These are phyloP conservation scores for Rasamsonia emersonii DNA, from an alignment of 2,329 filamentous ascomycete genomes.

Conservation along the genomic window DNA sequence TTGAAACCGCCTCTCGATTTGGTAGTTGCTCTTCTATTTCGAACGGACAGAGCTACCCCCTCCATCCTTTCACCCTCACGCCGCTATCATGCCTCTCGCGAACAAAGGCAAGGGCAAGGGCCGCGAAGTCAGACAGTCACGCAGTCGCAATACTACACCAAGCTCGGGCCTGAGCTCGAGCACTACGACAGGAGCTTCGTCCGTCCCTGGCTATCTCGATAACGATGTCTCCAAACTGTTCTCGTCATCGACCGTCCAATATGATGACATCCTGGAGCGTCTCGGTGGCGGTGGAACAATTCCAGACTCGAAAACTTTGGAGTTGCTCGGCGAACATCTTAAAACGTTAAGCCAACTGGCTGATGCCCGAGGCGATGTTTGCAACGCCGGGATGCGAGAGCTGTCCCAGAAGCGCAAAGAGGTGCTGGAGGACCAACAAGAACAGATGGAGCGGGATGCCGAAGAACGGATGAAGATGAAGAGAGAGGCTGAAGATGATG, in stretches of 20 bases:
- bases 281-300: slow-evolving; percentile 41
- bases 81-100: slow-evolving; percentile 35
- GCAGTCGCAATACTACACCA: slow-evolving; percentile 57
- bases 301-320: slow-evolving; percentile 39
- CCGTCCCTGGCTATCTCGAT: slow-evolving; percentile 46
- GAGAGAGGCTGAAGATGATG: slow-evolving; percentile 36
- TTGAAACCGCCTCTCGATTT: too few relatives aligned
- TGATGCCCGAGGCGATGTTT: slow-evolving; percentile 48
- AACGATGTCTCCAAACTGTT: slow-evolving; percentile 43
- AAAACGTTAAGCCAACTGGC: slow-evolving; percentile 50
- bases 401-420: slow-evolving; percentile 51
- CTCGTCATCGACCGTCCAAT: slow-evolving; percentile 40
- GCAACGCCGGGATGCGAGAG: slow-evolving; percentile 52
- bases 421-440: slow-evolving; percentile 43
- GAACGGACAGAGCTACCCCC: too few relatives aligned
- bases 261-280: slow-evolving; percentile 51
- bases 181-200: slow-evolving; percentile 23
- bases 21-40: too few relatives aligned
- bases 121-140: slow-evolving; percentile 44
- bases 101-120: slow-evolving; percentile 46
- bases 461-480: slow-evolving; percentile 42
- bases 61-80: too few relatives aligned
- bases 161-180: slow-evolving; percentile 45
- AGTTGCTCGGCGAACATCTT: slow-evolving; percentile 46
- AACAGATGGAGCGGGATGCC: slow-evolving; percentile 38